A percentile compares a stretch with the other conserved stretches of the same genome.
Conservation (phyloP, 805 yeast genomes). For the Candida sonorensis region DNA sequence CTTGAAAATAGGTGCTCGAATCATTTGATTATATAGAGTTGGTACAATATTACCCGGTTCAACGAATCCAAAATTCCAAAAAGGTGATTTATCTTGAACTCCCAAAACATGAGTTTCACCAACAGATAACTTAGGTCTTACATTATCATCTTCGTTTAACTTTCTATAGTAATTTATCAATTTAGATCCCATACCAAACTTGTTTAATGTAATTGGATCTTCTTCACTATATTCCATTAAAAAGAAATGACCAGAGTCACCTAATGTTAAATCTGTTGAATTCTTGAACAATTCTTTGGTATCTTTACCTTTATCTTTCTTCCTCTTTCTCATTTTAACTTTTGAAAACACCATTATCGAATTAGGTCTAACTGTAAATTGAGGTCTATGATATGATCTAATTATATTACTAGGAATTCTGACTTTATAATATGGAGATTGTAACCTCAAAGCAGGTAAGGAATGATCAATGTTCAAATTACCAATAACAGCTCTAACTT, state of each 20-base stretch:
- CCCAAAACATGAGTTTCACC: conserved; percentile 97
- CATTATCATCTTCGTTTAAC: conserved; percentile 67
- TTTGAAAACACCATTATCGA: conserved; percentile 70
- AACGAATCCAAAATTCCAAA: conserved; percentile 97
- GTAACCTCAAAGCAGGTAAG: conserved; percentile 77
- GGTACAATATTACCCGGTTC: conserved; percentile 93
- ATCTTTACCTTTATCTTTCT: conserved; percentile 82
- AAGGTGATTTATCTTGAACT: conserved; percentile 93
- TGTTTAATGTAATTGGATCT: conserved; percentile 71
- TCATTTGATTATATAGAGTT: conserved; percentile 83
- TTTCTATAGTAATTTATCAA: conserved; percentile 90
- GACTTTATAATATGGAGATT: conserved; percentile 87
- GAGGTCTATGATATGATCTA: conserved; percentile 75
- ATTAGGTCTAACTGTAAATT: conserved; percentile 71
- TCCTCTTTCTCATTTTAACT: conserved; percentile 71
- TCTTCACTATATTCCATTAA: conserved; percentile 90
- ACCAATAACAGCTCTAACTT: conserved; percentile 88
- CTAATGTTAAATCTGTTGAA: conserved; percentile 71
- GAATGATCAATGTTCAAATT: conserved; percentile 89
- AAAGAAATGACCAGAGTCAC: conserved; percentile 75
- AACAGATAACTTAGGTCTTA: conserved; percentile 78
- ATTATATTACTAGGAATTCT: conserved; percentile 57
- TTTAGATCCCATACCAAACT: conserved; percentile 94
- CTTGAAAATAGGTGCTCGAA: conserved; percentile 86
- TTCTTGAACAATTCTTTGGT: conserved; percentile 64